Base-by-base conservation (phyloP, 768 basidiomycete species). In the Cubamyces sp. region DNA sequence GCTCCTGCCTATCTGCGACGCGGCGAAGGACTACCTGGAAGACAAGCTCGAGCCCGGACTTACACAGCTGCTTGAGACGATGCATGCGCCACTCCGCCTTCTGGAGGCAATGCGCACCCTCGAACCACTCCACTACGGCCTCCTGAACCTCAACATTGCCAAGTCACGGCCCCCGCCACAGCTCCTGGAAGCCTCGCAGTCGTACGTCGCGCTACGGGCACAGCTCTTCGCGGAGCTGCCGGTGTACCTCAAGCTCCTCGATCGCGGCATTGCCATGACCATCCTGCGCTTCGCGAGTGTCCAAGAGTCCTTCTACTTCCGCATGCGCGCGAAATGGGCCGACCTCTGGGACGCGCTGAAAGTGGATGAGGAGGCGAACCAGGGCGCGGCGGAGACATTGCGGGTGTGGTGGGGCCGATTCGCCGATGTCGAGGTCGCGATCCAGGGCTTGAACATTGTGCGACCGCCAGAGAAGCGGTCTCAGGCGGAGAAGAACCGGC, bases 221-320 rank as follows among this genome's bases (percentile, higher is more conserved):
- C 88, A 92, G 64, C 80, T 94, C 6, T 82, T 81, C 0, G 77
- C 81, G 0, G 92, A 94, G 64, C 81, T 94, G 3, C 92, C 92
- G 0, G 70, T 75, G 1, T 88, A 90, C 68, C 73, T 92, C 18
- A 64, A 62, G 5, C 76, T 87, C 18, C 73, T 92, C 58, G 81
- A 89, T 62, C 75, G 74, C n/a, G 91, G 90, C 18, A 78, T 91
- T 39, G 77, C 77, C 0, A 71, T 78, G 5, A 79, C 81, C 54
- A 78, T 91, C 0, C 67, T 77, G 3, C 77, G 83, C 25, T 75
- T 92, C 26, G 82, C 82, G 0, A 73, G 75, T 5, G 79, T 84
- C 60, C 91, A 93, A 70, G 78, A 78, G 1, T 72, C 74, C 23
- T 90, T 88, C 68, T 93, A 84, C 77, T 61, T 72, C 16, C 82